phyloP scores from a whole-genome alignment of 164 flowering plant species.

The Dillenia suffruticosa region DNA sequence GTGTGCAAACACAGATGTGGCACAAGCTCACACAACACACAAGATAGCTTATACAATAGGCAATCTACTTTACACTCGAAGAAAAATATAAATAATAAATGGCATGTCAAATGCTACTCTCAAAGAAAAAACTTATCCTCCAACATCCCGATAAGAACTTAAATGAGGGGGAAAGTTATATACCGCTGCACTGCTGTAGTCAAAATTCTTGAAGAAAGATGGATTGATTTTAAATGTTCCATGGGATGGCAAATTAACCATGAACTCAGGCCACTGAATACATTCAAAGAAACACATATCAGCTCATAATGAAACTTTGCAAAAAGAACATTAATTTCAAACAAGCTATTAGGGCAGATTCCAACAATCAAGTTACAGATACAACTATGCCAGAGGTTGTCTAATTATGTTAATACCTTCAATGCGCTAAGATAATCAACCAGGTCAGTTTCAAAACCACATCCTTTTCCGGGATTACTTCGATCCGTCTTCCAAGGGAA shows the following conservation, averaged over 20 bases:
- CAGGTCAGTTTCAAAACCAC: slow-evolving; percentile 82
- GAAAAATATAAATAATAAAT: no score
- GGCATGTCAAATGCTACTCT: no score
- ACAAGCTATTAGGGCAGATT: not conserved
- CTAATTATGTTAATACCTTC: slow-evolving; percentile 49
- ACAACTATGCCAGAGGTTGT: not conserved
- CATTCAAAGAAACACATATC: slow-evolving; percentile 6
- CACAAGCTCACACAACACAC: no score
- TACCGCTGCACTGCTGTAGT: slow-evolving; percentile 82
- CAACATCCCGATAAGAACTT: not conserved
- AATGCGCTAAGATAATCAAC: slow-evolving; percentile 72
- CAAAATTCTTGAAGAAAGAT: slow-evolving; percentile 79
- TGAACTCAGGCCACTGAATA: slow-evolving; percentile 85
- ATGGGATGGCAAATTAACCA: slow-evolving; percentile 44
- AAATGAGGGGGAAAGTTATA: slow-evolving; percentile 10
- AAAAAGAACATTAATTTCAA: not conserved
- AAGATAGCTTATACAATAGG: no score
- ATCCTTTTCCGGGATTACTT: slow-evolving; percentile 31
- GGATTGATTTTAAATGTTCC: slow-evolving; percentile 64
- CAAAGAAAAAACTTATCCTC: no score
- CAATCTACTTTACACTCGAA: no score
- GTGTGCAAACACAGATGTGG: no score
- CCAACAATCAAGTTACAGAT: not conserved
- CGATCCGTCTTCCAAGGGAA: slow-evolving; percentile 97
- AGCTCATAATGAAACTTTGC: slow-evolving; percentile 1